A percentile compares a stretch with the other conserved stretches of the same genome.
phyloP scores from a whole-genome alignment of 805 yeast species.

The Nakazawaea anatomiae region DNA sequence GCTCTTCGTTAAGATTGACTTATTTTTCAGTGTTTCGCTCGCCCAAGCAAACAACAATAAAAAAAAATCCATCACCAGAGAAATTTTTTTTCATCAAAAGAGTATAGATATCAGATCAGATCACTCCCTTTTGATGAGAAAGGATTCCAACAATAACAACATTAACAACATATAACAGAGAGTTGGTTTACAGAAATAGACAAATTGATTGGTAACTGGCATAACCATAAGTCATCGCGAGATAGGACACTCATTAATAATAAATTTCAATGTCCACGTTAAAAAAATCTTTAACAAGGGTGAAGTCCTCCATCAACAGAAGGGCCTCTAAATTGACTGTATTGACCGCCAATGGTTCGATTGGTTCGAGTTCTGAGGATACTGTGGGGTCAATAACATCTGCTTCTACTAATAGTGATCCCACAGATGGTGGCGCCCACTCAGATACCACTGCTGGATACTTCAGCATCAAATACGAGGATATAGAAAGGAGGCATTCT shows the following conservation, averaged over 20 bases:
- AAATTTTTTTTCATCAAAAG: not conserved
- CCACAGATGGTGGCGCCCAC: not conserved
- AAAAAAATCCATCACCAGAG: not conserved
- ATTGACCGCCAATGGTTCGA: not conserved
- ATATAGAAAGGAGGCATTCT: constrained; percentile 1
- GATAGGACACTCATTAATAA: not conserved
- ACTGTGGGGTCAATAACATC: not conserved
- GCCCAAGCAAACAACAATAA: no score
- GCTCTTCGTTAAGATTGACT: no score
- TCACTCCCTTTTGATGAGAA: no score
- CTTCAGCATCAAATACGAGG: constrained; percentile 6
- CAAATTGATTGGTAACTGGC: no score
- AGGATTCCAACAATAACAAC: no score
- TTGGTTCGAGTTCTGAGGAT: not conserved
- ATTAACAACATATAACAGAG: no score
- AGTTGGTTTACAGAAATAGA: no score
- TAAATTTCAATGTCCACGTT: not conserved
- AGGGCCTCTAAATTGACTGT: not conserved
- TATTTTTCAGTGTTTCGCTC: no score
- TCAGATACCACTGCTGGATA: not conserved
- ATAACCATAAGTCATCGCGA: no score
- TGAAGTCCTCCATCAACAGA: constrained; percentile 4
- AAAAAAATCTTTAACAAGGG: constrained; percentile 7
- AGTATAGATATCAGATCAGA: not conserved
- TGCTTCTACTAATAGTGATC: not conserved